Conservation (phyloP, 345 rosid species). For the Mercurialis annua region DNA sequence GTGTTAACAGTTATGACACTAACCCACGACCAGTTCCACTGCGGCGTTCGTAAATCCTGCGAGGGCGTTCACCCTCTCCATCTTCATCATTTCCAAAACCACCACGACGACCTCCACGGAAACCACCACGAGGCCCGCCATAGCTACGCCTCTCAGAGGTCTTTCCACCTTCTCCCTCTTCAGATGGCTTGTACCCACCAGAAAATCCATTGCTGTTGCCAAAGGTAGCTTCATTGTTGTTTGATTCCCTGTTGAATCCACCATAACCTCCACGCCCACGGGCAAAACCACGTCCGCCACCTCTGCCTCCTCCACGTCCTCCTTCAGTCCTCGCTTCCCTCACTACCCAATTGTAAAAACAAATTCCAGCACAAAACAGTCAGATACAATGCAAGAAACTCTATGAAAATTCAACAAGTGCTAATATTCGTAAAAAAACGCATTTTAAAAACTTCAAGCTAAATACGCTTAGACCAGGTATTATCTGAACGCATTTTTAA, state of each 20-base stretch:
- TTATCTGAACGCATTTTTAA: no score
- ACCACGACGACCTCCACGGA: constrained; percentile 78
- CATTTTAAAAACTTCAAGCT: background rate
- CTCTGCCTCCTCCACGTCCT: constrained; percentile 57
- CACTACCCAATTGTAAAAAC: constrained; percentile 40
- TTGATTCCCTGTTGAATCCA: constrained; percentile 56
- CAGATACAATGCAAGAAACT: background rate
- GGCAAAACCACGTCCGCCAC: constrained; percentile 46
- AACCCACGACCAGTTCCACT: constrained; percentile 98
- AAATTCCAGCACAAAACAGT: background rate
- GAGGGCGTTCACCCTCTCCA: constrained; percentile 71
- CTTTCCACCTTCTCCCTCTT: constrained; percentile 62
- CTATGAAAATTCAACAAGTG: background rate
- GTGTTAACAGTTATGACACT: constrained; percentile 20
- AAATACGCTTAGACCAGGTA: background rate
- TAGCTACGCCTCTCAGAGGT: constrained; percentile 50
- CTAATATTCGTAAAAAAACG: background rate
- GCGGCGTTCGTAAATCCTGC: constrained; percentile 67
- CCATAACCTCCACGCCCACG: constrained; percentile 55
- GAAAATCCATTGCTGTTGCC: constrained; percentile 54
- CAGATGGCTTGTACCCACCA: constrained; percentile 56
- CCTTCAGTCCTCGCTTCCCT: constrained; percentile 67
- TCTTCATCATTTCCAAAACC: constrained; percentile 57
- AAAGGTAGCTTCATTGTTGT: constrained; percentile 38
- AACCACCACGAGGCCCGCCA: constrained; percentile 60